Base-by-base conservation (phyloP, 495 filamentous ascomycete genomes). In the Astrocystis sublimbata region DNA sequence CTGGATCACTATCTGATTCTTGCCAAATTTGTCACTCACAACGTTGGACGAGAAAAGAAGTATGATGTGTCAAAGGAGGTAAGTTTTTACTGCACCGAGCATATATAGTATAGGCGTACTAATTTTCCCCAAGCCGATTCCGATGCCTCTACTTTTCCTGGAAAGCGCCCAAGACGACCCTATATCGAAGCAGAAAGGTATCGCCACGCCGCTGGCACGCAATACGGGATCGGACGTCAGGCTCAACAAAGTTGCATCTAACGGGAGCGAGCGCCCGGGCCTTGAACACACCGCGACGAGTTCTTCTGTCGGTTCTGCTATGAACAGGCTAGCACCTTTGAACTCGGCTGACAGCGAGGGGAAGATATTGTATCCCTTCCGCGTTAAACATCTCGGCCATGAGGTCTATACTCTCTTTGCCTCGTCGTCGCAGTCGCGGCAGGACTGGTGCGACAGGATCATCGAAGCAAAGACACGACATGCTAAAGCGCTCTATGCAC, bases 1-100 rank as follows among this genome's bases (percentile, higher is more conserved):
- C 97, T 99, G 66, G 94, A 99, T 65, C 92, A 99, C 74, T 99
- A 97, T 70, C 79, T 99, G 23, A 92, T 99, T 40, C 76, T 99
- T 50, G 90, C 94, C 13, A 99, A 99, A 77, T 82, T 84, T 5
- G 82, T 92, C 23, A 74, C 85, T 21, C 81, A 86, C 62, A 92
- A 96, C 63, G 79, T 80, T 23, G 79, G 83, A 58, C 92, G 89
- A 67, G 88, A 89, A 51, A 93, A 93, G 76, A 88, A 86, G 66
- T 99, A 93, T 61, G 94, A 99, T 74, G 93, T 99, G 10, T 97
- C 93, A 2, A 94, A 96, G 75, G 78, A 94, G 75, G 88, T 89
- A 77, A 78, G 88, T 71, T 51, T 23, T 28, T 10, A 13, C 33
- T 4, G 3, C n/a, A 15, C 13, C 12, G 24, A 52, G 13, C n/a